These are phyloP conservation scores for Syzygium jambos DNA, from an alignment of 345 rosid species.

Conservation along the genomic window DNA sequence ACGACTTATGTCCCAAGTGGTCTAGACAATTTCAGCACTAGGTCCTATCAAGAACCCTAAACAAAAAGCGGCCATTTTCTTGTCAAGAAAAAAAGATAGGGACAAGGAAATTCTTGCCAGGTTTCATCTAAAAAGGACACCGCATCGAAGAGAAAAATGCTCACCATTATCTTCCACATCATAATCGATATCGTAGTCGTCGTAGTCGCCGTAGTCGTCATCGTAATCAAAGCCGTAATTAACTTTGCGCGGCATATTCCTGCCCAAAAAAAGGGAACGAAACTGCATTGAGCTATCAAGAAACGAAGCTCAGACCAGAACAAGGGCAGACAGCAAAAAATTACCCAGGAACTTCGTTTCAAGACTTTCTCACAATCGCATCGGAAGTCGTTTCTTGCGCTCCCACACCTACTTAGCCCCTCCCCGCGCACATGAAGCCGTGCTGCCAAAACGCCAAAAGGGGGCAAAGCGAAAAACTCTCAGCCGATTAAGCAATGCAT, in stretches of 20 bases:
- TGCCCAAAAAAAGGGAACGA: background rate
- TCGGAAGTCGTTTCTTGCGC: background rate
- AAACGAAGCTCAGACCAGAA: background rate
- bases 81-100: background rate
- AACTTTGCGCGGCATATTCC: conserved; percentile 54
- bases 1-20: background rate
- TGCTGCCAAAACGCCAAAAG: background rate
- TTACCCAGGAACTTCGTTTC: background rate
- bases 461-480: background rate
- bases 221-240: conserved; percentile 17
- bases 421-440: background rate
- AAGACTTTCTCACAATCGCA: background rate
- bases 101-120: background rate
- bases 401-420: background rate
- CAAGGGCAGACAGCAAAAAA: background rate
- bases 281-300: background rate
- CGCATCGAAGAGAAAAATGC: background rate
- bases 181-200: conserved; percentile 25
- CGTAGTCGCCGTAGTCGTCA: conserved; percentile 10
- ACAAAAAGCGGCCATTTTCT: background rate
- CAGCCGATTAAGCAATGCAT: background rate
- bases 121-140: background rate
- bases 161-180: conserved; percentile 4
- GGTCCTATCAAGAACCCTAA: background rate
- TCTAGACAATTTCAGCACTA: background rate